Conservation (phyloP, 352 stramenopile genomes). For the Globisporangium irregulare region DNA sequence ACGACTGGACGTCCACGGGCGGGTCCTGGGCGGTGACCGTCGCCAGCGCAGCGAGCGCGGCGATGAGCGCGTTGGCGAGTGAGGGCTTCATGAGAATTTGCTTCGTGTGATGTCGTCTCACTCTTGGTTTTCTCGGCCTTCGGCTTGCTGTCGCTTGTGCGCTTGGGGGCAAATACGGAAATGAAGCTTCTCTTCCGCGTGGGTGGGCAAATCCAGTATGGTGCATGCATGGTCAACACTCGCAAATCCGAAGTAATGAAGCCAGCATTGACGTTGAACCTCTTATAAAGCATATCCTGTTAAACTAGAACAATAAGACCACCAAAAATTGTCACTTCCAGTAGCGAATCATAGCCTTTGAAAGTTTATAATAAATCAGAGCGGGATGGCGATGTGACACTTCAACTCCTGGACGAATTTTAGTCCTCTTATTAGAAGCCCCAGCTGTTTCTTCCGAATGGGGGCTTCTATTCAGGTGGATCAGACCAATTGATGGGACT, state of each 20-base stretch:
- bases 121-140: neutral
- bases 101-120: neutral
- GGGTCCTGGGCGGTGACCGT: neutral
- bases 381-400: neutral
- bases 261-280: conserved; percentile 2
- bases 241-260: conserved; percentile 1
- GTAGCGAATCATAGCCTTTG: neutral
- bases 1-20: neutral
- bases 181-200: neutral
- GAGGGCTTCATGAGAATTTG: neutral
- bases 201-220: neutral
- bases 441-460: neutral
- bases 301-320: neutral
- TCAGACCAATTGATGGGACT: neutral
- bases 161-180: neutral
- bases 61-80: neutral
- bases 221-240: neutral
- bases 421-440: conserved; percentile 5
- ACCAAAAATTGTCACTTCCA: neutral
- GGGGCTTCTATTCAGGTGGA: neutral
- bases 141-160: neutral
- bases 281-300: neutral
- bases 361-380: conserved; percentile 2
- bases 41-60: neutral
- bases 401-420: neutral